Percentiles rank a stretch among this genome's conserved stretches.
Evolutionary conservation across 139 green algal species (phyloP).

Genomic region (Parachlorella kessleri): DNA sequence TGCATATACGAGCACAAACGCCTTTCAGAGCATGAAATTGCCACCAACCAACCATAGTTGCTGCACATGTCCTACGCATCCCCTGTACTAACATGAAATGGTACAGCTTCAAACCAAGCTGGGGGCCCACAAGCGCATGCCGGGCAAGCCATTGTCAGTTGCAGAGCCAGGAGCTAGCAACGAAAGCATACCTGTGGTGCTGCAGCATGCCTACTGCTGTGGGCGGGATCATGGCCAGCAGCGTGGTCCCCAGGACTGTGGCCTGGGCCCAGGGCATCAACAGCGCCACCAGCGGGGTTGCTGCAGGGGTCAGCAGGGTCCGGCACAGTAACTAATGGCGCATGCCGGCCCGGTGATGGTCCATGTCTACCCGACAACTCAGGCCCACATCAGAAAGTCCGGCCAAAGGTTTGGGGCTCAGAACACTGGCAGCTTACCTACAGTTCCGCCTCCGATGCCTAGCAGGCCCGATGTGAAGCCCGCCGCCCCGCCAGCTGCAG

Average conservation of each 20-base stretch:
- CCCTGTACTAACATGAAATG: too few species aligned
- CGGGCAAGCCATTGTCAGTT: too few species aligned
- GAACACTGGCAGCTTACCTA: constrained; percentile 5
- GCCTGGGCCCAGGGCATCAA: constrained; percentile 26
- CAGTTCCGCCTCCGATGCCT: constrained; percentile 66
- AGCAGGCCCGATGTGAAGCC: constrained; percentile 69
- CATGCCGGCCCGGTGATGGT: too few species aligned
- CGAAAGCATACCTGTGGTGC: constrained; percentile 40
- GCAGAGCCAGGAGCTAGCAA: too few species aligned
- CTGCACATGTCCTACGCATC: too few species aligned
- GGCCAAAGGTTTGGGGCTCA: too few species aligned
- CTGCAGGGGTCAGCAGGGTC: too few species aligned
- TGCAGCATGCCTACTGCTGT: constrained; percentile 46
- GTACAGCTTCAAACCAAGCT: too few species aligned
- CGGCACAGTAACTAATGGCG: too few species aligned
- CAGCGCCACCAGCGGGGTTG: constrained; percentile 51
- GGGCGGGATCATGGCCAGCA: constrained; percentile 69
- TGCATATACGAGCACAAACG: not conserved
- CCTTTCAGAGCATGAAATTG: not conserved
- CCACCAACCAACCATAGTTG: not conserved
- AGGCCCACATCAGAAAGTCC: too few species aligned
- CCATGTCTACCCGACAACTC: constrained; percentile 37
- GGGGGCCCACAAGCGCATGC: too few species aligned
- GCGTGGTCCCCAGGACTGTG: constrained; percentile 58
- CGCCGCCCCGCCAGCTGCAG: constrained; percentile 50